phyloP scores from a whole-genome alignment of 768 basidiomycete species.

The Tricholoma sp. region DNA sequence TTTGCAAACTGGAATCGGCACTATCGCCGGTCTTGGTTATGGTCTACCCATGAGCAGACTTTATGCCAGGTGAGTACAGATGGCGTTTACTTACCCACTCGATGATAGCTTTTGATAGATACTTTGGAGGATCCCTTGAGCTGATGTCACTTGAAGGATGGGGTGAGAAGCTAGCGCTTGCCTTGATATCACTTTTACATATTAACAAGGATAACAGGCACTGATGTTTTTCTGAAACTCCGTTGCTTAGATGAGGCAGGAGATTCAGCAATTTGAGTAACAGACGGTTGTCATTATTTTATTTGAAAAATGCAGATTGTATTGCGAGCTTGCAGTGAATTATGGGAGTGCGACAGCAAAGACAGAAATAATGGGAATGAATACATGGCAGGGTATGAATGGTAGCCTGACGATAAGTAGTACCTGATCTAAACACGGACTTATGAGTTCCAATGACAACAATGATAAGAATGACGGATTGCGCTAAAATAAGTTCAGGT shows the following conservation, averaged over 20 bases:
- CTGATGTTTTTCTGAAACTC: slow-evolving; percentile 46
- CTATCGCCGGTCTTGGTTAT: slow-evolving; percentile 85
- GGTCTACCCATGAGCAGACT: slow-evolving; percentile 78
- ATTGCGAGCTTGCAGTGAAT: slow-evolving; percentile 29
- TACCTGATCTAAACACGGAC: slow-evolving; percentile 16
- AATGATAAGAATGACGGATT: slow-evolving; percentile 9
- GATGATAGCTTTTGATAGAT: slow-evolving; percentile 34
- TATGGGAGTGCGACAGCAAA: slow-evolving; percentile 30
- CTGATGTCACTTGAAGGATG: slow-evolving; percentile 79
- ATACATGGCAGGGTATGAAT: slow-evolving; percentile 39
- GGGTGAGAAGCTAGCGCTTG: slow-evolving; percentile 49
- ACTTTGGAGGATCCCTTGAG: slow-evolving; percentile 84
- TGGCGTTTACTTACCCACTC: slow-evolving; percentile 10
- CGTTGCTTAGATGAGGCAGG: slow-evolving; percentile 46
- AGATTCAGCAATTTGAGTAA: slow-evolving; percentile 32
- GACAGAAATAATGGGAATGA: slow-evolving; percentile 26
- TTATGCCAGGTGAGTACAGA: slow-evolving; percentile 48
- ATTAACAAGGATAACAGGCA: slow-evolving; percentile 25
- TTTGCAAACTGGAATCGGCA: slow-evolving; percentile 78
- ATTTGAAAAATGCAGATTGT: slow-evolving; percentile 15
- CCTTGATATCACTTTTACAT: slow-evolving; percentile 4
- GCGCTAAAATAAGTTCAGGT: slow-evolving; percentile 14
- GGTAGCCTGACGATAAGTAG: slow-evolving; percentile 29
- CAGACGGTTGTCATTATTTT: background rate
- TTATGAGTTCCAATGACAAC: slow-evolving; percentile 18